Base-by-base conservation (phyloP, 352 stramenopile species). In the Pythium folliculosum region DNA sequence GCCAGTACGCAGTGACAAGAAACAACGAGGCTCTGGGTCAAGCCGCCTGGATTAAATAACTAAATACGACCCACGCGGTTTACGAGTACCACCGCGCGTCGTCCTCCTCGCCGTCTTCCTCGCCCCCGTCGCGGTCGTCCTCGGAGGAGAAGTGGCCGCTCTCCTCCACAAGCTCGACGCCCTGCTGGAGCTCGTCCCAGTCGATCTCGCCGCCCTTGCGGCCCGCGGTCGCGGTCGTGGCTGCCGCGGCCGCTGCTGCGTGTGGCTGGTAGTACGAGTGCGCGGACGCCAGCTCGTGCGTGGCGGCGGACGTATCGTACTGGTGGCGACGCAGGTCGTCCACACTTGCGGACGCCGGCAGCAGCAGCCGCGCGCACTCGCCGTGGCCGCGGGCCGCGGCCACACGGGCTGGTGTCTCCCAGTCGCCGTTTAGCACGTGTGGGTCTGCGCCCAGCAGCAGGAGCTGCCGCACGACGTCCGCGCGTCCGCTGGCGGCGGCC, bases 101-200 rank as follows among this genome's bases (percentile, higher is more conserved):
- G 12, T 44, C 50, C 38, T 60, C 52, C 25, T 65, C 40, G 17
- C 69, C 54, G 12, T 44, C 50, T 32, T 60, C 52, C 25, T 65
- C 40, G 17, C 69, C 54, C 6, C 12, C 35, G 13, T 16, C 40
- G 5, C 61, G 66, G 48, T 91, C 82, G 54, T 89, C 83, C 60
- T 90, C 80, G 0, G 84, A 92, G 16, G 84, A 92, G 49, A 89
- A 92, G 13, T 77, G 72, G 1, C 82, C 82, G 56, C 75, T 86
- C 51, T 92, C 84, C 43, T 92, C 84, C n/a, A 92, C 82, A 25
- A 91, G 76, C 65, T 91, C 71, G 59, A 91, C 75, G 40, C 87
- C 75, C 63, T 86, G 77, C 35, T 91, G 82, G 37, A 92, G 63
- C 60, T 91, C 81, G 49, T 86, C 79, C 84, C 84, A 91, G 69